Evolutionary conservation across 768 basidiomycete species (phyloP).

Genomic region (Agaricus subrufescens): DNA sequence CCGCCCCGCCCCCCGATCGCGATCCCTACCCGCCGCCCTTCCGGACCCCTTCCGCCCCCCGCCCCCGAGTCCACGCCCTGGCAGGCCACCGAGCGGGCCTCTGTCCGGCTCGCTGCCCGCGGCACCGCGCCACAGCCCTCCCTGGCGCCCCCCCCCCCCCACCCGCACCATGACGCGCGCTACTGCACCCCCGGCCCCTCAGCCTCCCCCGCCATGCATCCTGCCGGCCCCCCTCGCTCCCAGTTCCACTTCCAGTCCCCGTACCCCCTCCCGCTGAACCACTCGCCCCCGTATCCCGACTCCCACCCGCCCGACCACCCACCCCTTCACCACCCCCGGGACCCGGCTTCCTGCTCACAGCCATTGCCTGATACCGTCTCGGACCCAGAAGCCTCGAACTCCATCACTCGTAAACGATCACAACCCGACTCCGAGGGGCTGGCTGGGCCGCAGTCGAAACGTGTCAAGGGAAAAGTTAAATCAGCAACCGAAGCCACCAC

Average conservation of each 20-base stretch:
- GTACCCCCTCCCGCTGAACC: background rate
- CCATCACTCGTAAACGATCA: conserved; percentile 25
- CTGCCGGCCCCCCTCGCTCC: background rate
- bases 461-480: conserved; percentile 40
- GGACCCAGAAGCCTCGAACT: conserved; percentile 5
- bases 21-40: background rate
- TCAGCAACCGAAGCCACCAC: conserved; percentile 24
- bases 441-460: conserved; percentile 27
- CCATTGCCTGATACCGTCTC: conserved; percentile 1
- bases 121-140: conserved; percentile 22
- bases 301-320: background rate
- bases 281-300: background rate
- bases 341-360: background rate
- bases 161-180: conserved; percentile 25
- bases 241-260: conserved; percentile 1
- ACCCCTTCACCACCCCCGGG: background rate
- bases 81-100: conserved; percentile 50
- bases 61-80: conserved; percentile 30
- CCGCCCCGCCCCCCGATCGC: conserved; percentile 6
- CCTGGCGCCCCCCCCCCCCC: conserved; percentile 15
- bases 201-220: background rate
- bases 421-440: conserved; percentile 33
- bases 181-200: conserved; percentile 21
- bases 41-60: background rate
- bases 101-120: conserved; percentile 55